Evolutionary conservation across 176 grass and related monocot genomes (phyloP).

Genomic region (Poa pratensis): DNA sequence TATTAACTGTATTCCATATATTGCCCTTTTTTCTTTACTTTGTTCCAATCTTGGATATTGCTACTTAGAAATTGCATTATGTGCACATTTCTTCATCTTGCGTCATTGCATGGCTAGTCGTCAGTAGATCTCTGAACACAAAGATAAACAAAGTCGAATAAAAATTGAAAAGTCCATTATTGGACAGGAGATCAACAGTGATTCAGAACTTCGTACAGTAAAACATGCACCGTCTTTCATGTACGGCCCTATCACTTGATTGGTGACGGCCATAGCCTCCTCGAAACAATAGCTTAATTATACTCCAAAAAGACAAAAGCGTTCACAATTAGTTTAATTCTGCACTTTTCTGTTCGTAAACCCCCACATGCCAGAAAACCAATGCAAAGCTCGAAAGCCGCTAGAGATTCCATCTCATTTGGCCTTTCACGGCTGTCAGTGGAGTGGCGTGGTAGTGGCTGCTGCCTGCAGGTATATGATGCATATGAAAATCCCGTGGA

Average conservation of each 20-base stretch:
- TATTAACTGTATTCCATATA: background rate
- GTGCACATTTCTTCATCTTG: background rate
- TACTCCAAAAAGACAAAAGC: conserved; percentile 46
- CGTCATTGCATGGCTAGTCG: background rate
- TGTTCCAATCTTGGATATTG: background rate
- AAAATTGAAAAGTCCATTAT: background rate
- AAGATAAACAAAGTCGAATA: background rate
- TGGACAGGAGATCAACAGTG: conserved; percentile 35
- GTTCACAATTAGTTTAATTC: conserved; percentile 35
- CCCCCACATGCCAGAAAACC: conserved; percentile 40
- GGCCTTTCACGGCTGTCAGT: conserved; percentile 38
- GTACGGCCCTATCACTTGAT: conserved; percentile 46
- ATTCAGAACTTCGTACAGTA: conserved; percentile 22
- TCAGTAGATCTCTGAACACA: background rate
- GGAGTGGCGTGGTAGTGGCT: background rate
- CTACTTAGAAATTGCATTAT: background rate
- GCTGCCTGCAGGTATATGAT: conserved; percentile 8
- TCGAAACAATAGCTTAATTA: conserved; percentile 50
- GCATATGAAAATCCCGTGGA: conserved; percentile 32
- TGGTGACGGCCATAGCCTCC: conserved; percentile 46
- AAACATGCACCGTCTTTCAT: conserved; percentile 42
- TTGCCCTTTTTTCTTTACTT: background rate
- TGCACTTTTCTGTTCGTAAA: conserved; percentile 1
- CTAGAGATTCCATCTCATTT: conserved; percentile 68
- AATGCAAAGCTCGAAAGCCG: conserved; percentile 36